Evolutionary conservation across 2,329 filamentous ascomycete species (phyloP), one percentile per base, ranked within the genome.

Genomic region (Aspergillus awamori): DNA sequence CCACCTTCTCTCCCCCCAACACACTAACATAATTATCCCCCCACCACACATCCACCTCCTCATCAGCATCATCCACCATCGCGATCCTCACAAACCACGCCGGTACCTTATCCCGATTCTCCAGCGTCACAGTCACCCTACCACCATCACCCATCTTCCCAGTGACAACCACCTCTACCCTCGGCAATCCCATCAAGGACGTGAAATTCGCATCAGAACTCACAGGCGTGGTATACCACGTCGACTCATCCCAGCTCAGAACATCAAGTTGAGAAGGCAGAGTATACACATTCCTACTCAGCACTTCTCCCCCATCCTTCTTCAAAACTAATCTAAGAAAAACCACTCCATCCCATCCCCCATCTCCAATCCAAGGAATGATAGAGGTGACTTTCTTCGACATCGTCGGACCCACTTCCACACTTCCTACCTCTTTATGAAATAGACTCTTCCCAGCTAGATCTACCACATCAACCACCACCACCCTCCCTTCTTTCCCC

Each of bases 211-310:
- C 78, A 59, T 81, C 87, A 4, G 76, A 58, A 0, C 77, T 80
- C 0, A 87, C 83, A 0, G 86, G 86, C 0, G 86, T 89, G 64
- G 80, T 76, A 63, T 82, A 87, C 85, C 86, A 89, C 1, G 80
- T 82, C 3, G 86, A 86, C 1, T 80, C 76, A 0, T 78, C 74
- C 86, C 86, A 89, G 62, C 84, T 77, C 5, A 89, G 70, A 0
- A 69, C 71, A 65, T 89, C 86, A 0, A 76, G 59, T 0, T 73
- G 71, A 0, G 73, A 69, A 1, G 82, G 68, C 0, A 88, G 65
- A 85, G 86, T 88, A 75, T 89, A 89, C 0, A 87, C 82, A 63
- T 87, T 88, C 2, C 84, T 78, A 62, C 83, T 86, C 2, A 88
- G 65, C 33, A 36, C 33, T 0, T 6, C 2, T 3, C 33, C 28